Base-by-base conservation (phyloP, 2,329 filamentous ascomycete genomes). In the Fusarium sp. region DNA sequence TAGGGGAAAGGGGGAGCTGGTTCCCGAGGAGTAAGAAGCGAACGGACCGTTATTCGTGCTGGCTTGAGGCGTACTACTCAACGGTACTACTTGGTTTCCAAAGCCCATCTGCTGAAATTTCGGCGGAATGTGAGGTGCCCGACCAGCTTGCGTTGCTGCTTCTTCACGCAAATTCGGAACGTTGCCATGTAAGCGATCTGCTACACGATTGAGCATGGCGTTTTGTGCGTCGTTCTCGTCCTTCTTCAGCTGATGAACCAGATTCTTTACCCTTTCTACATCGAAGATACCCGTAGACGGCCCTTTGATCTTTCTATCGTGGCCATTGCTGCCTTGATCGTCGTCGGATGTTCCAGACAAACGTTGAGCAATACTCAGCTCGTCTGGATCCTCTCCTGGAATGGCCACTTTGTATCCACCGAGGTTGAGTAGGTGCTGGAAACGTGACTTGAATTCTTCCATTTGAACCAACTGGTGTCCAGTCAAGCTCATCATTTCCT, bases 331-430 rank as follows among this genome's bases (percentile, higher is more conserved):
- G 12, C 57, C 31, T 46, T 39, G 18, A 31, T 57, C 63, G 26
- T 69, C 69, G 28, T 70, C 71, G 9, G 73, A 46, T 18, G 70
- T 53, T 20, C 71, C 70, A 7, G 66, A 49, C 58, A 69, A 64
- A 6, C 64, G 63, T 35, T 74, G 65, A 15, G 69, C 63, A 16
- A 75, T 52, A 6, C 44, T 63, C 18, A 70, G 52, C 21, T 33
- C 53, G n/a, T 67, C 59, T 1, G 35, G 43, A n/a, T 68, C 52
- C 20, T n/a, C 35, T 20, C 42, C 59, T 10, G 68, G 66, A 6
- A 68, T 35, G 6, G 63, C 61, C 18, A 75, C 46, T 46, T 74
- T 75, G 39, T 70, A 65, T 12, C 23, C 18, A 11, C 58, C 62
- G 3, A 74, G 39, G 8, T 66, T 50, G 24, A 72, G 24, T 18